Percentiles rank a stretch among this genome's conserved stretches.
Conservation (phyloP, 768 basidiomycete genomes). For the Termitomyces sp. region DNA sequence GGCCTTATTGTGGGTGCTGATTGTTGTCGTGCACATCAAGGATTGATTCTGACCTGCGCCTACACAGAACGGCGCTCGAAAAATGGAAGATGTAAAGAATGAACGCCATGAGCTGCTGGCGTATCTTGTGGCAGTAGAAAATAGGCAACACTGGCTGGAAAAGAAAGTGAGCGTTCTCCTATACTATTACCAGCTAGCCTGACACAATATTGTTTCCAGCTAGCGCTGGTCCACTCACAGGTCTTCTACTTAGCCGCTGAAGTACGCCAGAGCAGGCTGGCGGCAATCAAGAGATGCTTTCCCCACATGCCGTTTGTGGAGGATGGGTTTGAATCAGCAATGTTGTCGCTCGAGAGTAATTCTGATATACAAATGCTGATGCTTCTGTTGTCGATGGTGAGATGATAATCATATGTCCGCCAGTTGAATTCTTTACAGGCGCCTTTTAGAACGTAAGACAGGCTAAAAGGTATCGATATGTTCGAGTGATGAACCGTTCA, state of each 20-base stretch:
- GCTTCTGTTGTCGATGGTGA: conserved; percentile 6
- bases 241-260: conserved; percentile 16
- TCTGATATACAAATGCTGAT: conserved; percentile 1
- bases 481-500: background rate
- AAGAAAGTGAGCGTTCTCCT: conserved; percentile 1
- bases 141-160: background rate
- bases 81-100: background rate
- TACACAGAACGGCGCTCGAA: background rate
- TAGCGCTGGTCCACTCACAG: conserved; percentile 15
- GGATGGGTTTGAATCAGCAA: conserved; percentile 12
- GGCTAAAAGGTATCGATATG: background rate
- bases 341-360: background rate
- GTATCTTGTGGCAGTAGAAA: background rate
- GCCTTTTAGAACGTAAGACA: background rate
- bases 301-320: conserved; percentile 12
- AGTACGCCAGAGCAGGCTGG: conserved; percentile 12
- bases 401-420: background rate
- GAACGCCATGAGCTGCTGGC: background rate
- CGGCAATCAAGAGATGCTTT: conserved; percentile 10
- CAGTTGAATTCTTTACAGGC: background rate
- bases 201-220: conserved; percentile 1
- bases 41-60: background rate
- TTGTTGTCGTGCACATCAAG: background rate
- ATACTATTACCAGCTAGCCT: too few species aligned
- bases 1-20: background rate